Conservation (phyloP, 1,284 basidiomycete genomes). For the Rhodotorula sp. region DNA sequence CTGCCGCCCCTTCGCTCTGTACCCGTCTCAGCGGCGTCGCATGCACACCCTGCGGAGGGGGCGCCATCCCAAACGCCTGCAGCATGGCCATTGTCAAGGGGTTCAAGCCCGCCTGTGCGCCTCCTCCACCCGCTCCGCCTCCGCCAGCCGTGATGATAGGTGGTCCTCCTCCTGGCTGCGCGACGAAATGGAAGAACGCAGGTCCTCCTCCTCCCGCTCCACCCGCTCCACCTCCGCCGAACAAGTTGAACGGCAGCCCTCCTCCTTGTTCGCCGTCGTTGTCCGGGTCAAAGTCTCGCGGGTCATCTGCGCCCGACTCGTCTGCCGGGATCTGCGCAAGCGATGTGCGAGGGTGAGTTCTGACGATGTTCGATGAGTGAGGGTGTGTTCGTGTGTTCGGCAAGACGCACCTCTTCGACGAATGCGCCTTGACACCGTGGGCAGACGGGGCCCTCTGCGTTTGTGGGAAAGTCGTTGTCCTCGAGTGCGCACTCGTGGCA, state of each 20-base stretch:
- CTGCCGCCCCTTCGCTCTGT: neutral
- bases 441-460: constrained; percentile 13
- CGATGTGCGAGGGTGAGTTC: neutral
- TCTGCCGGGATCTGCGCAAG: constrained; percentile 5
- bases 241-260: neutral
- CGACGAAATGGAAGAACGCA: constrained; percentile 7
- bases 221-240: neutral
- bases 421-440: constrained; percentile 22
- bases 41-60: neutral
- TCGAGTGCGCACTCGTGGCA: constrained; percentile 30
- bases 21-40: neutral
- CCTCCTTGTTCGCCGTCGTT: constrained; percentile 5
- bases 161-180: constrained; percentile 1
- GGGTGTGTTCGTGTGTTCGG: too few relatives aligned
- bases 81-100: constrained; percentile 12
- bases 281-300: constrained; percentile 34
- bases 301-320: constrained; percentile 22
- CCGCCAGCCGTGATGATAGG: neutral
- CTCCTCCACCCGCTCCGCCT: neutral
- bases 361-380: neutral
- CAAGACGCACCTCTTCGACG: constrained; percentile 33
- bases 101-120: neutral
- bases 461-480: constrained; percentile 2
- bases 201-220: neutral
- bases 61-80: constrained; percentile 13